Evolutionary conservation across 179 eudicot genomes (phyloP).

Genomic region (Carnegiea gigantea): DNA sequence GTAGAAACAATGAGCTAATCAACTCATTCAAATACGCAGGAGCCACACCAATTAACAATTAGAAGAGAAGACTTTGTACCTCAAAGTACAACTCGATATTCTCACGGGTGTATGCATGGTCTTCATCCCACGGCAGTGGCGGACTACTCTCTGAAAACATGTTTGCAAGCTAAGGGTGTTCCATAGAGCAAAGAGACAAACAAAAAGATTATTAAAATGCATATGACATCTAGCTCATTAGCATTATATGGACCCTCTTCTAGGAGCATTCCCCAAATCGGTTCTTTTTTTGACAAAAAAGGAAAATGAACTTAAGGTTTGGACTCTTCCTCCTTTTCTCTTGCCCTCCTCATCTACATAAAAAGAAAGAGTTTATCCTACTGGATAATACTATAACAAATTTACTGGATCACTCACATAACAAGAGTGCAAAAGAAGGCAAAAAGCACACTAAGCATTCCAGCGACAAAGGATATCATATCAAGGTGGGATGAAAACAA

Average conservation of each 20-base stretch:
- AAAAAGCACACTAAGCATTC: neutral
- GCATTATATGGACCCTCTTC: neutral
- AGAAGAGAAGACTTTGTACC: slow-evolving; percentile 41
- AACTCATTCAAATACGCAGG: neutral
- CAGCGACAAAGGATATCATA: slow-evolving; percentile 68
- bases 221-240: neutral
- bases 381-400: neutral
- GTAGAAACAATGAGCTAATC: neutral
- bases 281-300: neutral
- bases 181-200: neutral
- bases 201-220: neutral
- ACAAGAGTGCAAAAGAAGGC: neutral
- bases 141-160: slow-evolving; percentile 76
- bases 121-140: slow-evolving; percentile 87
- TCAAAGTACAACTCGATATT: slow-evolving; percentile 82
- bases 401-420: neutral
- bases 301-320: neutral
- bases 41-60: slow-evolving; percentile 9
- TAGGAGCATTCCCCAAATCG: neutral
- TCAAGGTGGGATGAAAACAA: slow-evolving; percentile 85
- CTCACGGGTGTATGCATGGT: slow-evolving; percentile 77
- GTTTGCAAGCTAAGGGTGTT: slow-evolving; percentile 61
- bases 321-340: neutral
- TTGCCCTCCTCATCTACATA: too few relatives aligned
- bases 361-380: neutral